Conservation (phyloP, 1,139 yeast genomes). For the Pichia inconspicua region DNA sequence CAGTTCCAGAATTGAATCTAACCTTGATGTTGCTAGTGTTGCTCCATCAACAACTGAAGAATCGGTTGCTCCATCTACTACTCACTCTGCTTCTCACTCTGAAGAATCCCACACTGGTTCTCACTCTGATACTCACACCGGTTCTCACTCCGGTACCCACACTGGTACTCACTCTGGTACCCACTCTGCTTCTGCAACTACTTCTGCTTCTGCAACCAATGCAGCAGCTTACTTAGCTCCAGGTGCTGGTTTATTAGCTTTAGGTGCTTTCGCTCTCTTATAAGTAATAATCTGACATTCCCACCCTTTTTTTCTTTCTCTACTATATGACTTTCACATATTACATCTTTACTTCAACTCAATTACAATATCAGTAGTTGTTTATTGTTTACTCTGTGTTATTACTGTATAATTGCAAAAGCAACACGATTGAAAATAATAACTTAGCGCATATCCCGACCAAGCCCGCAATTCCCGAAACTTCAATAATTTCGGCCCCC, state of each 20-base stretch:
- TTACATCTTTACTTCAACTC: neutral
- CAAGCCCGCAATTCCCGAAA: too few relatives aligned
- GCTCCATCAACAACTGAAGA: constrained; percentile 19
- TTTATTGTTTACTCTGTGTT: neutral
- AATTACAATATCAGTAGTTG: neutral
- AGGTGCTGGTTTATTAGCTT: constrained; percentile 15
- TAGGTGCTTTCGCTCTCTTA: constrained; percentile 19
- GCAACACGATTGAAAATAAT: too few relatives aligned
- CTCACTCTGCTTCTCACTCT: constrained; percentile 9
- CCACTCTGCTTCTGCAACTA: constrained; percentile 4
- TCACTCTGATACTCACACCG: constrained; percentile 18
- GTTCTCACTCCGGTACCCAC: constrained; percentile 15
- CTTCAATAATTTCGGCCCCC: too few relatives aligned
- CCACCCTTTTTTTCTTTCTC: neutral
- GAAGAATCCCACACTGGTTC: constrained; percentile 14
- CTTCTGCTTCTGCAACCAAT: constrained; percentile 11
- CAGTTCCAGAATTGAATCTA: constrained; percentile 31
- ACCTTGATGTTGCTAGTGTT: constrained; percentile 17
- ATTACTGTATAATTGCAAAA: neutral
- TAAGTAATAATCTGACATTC: constrained; percentile 3
- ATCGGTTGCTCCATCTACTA: constrained; percentile 17
- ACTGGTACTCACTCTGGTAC: constrained; percentile 7
- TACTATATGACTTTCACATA: too few relatives aligned
- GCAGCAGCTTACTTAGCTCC: constrained; percentile 17
- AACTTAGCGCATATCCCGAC: neutral